Evolutionary conservation across 805 yeast genomes (phyloP).

Genomic region (Cyberlindnera mycetangii): DNA sequence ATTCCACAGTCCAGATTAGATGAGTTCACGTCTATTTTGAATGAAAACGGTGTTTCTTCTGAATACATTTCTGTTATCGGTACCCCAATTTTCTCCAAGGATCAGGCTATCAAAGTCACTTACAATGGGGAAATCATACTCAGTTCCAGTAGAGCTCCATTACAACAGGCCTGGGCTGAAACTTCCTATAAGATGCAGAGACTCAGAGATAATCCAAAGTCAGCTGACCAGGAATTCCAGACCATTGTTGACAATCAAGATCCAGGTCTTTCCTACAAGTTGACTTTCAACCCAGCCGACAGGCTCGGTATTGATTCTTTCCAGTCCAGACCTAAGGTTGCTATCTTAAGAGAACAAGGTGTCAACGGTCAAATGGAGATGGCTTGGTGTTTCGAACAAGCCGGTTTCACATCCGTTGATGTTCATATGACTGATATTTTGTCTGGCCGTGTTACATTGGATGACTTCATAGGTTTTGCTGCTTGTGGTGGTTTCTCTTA

Average conservation of each 20-base stretch:
- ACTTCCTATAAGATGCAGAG: conserved; percentile 90
- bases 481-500: conserved; percentile 99
- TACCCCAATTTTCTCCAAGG: conserved; percentile 55
- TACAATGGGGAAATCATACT: conserved; percentile 47
- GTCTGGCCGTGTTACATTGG: conserved; percentile 65
- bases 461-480: conserved; percentile 86
- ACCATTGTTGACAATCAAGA: conserved; percentile 74
- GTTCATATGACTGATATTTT: conserved; percentile 95
- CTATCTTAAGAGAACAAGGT: conserved; percentile 97
- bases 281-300: conserved; percentile 64
- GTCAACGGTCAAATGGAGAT: conserved; percentile 97
- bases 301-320: conserved; percentile 39
- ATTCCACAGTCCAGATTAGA: conserved; percentile 51
- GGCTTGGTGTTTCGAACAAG: conserved; percentile 95
- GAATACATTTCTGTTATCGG: conserved; percentile 63
- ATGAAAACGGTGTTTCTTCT: conserved; percentile 54
- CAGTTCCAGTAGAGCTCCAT: conserved; percentile 59
- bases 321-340: conserved; percentile 74
- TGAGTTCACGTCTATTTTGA: conserved; percentile 53
- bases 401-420: conserved; percentile 92
- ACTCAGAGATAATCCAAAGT: conserved; percentile 88
- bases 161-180: conserved; percentile 82
- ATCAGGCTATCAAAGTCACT: conserved; percentile 47
- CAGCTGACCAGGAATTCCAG: conserved; percentile 83
- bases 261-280: conserved; percentile 84